Conservation (phyloP, 169 alveolate genomes). For the Babesia bigemina region DNA sequence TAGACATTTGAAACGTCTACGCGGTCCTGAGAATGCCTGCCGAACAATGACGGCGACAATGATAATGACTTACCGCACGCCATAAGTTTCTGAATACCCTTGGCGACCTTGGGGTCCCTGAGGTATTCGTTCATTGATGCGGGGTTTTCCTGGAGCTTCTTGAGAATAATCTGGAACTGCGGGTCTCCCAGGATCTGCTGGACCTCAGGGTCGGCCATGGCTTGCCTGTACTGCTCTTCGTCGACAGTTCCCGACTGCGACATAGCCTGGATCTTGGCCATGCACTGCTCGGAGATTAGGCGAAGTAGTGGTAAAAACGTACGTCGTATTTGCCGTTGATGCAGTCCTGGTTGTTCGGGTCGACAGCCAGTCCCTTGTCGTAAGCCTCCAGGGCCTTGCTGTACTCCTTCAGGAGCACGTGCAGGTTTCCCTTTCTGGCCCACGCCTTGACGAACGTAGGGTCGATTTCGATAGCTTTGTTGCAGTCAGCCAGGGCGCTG, state of each 20-base stretch:
- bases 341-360: slow-evolving; percentile 89
- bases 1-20: neutral
- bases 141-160: slow-evolving; percentile 87
- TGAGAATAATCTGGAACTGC: slow-evolving; percentile 89
- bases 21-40: slow-evolving; percentile 52
- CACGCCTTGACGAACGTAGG: slow-evolving; percentile 95
- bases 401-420: slow-evolving; percentile 94
- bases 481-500: slow-evolving; percentile 91
- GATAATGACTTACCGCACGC: slow-evolving; percentile 93
- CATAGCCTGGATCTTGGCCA: slow-evolving; percentile 81
- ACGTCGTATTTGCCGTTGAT: slow-evolving; percentile 79
- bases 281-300: slow-evolving; percentile 53
- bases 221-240: slow-evolving; percentile 84
- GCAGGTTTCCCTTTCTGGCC: slow-evolving; percentile 94
- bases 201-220: slow-evolving; percentile 97
- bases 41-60: neutral
- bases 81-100: slow-evolving; percentile 92
- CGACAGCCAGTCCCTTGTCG: slow-evolving; percentile 92
- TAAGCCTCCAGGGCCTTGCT: slow-evolving; percentile 95
- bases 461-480: slow-evolving; percentile 93
- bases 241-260: slow-evolving; percentile 84
- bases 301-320: neutral
- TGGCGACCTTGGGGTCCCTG: slow-evolving; percentile 93
- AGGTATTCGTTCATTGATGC: slow-evolving; percentile 80
- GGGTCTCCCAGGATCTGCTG: slow-evolving; percentile 94